Percentiles rank a stretch among this genome's conserved stretches.
Evolutionary conservation across 305 asterid species (phyloP).

Genomic region (Vinca major): DNA sequence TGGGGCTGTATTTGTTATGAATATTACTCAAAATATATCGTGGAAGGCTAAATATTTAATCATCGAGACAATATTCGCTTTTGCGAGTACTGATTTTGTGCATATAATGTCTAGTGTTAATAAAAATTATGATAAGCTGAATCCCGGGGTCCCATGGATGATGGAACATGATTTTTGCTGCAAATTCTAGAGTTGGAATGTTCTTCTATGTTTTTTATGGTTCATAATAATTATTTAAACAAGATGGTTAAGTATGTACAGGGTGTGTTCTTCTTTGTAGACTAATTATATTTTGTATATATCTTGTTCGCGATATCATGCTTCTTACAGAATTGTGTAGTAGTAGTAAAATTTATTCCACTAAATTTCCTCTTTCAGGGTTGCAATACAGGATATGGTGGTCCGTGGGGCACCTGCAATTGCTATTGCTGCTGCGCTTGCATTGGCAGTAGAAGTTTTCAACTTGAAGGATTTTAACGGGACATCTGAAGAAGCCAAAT

Average conservation of each 20-base stretch:
- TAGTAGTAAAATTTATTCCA: background rate
- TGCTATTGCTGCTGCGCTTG: slow-evolving; percentile 91
- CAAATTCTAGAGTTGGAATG: background rate
- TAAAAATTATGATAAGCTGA: background rate
- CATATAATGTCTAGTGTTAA: background rate
- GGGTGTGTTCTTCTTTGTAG: background rate
- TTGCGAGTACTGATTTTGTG: background rate
- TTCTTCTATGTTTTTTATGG: background rate
- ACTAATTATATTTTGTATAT: background rate
- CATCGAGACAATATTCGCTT: background rate
- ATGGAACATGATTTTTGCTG: background rate
- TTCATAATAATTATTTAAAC: background rate
- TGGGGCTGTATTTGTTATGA: background rate
- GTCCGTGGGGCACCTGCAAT: slow-evolving; percentile 99
- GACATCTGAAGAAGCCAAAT: slow-evolving; percentile 53
- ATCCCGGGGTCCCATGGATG: background rate
- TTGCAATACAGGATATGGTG: slow-evolving; percentile 85
- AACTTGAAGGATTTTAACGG: slow-evolving; percentile 43
- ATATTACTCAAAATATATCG: background rate
- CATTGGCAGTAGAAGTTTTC: slow-evolving; percentile 80
- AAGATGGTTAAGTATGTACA: background rate
- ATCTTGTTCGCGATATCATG: background rate
- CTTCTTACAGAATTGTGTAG: slow-evolving; percentile 1
- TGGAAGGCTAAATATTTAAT: background rate
- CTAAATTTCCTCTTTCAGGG: slow-evolving; percentile 36